Evolutionary conservation across 169 alveolate species (phyloP), one percentile per base, ranked within the genome.

Genomic region (Eimeria tenella): DNA sequence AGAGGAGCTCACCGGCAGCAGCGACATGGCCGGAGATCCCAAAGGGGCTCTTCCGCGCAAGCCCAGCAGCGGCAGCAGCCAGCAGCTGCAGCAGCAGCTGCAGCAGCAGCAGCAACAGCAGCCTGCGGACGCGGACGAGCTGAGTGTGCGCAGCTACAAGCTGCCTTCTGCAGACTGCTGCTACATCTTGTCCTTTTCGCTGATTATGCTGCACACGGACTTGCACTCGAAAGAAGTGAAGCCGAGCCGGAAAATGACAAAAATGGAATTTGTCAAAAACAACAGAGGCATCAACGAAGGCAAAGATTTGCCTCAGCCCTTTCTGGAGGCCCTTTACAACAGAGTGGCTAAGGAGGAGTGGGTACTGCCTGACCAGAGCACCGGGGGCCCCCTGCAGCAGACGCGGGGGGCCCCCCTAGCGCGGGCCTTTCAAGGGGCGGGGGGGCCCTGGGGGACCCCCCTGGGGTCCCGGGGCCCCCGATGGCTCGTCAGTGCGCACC

Each of bases 151-250:
- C 6, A 19, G 49, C 52, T n/a, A 52, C 23, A 86, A 93, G 4
- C 97, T 96, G 93, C 96, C 95, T 49, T 95, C 95, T 93, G 99
- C 99, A 17, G 98, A 98, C 94, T 95, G 98, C 79, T 96, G 98
- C 50, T 98, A 97, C 95, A 94, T 98, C 19, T 96, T 98, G 63
- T 96, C 99, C 19, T 98, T 97, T 97, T 96, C 98, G 17, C 96
- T 98, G 25, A 98, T 98, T 97, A 98, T 98, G 98, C 95, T 98
- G 31, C 98, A 98, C 94, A 98, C 99, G 9, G 97, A 97, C 55
- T 94, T 98, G 21, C 99, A 98, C 93, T 97, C 97, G 90, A 97
- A 98, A 63, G 96, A 97, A 90, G 96, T 98, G 15, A 94, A 95
- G 86, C 63, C 79, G 82, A 52, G 68, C 23, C 95, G 96, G 42